phyloP scores from a whole-genome alignment of 495 filamentous ascomycete genomes.

The Podospora tetraspora region DNA sequence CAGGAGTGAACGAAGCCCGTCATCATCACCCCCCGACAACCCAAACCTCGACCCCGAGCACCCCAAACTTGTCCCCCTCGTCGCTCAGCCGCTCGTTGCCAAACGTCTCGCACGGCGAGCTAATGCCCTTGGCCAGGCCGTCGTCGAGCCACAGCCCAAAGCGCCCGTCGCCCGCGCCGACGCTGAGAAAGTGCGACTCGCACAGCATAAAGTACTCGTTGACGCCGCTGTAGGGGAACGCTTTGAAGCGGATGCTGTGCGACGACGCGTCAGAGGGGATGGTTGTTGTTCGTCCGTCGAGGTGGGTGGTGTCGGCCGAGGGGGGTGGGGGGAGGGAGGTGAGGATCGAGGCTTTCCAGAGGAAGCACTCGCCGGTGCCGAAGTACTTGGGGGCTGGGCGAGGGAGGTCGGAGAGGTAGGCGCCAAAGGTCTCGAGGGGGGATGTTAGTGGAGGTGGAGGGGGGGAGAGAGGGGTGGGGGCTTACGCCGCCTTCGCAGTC shows the following conservation, averaged over 20 bases:
- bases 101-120: constrained; percentile 77
- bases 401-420: constrained; percentile 85
- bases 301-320: constrained; percentile 63
- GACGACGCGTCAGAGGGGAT: constrained; percentile 37
- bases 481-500: constrained; percentile 69
- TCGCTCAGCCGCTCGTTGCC: constrained; percentile 95
- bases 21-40: constrained; percentile 49
- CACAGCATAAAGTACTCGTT: constrained; percentile 98
- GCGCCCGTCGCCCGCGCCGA: constrained; percentile 82
- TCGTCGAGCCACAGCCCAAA: constrained; percentile 93
- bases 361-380: constrained; percentile 95
- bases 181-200: constrained; percentile 74
- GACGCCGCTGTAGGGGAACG: constrained; percentile 89
- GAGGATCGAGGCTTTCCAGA: constrained; percentile 76
- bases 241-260: constrained; percentile 78
- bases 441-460: not conserved
- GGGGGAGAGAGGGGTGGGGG: not conserved
- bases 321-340: constrained; percentile 67
- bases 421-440: constrained; percentile 68
- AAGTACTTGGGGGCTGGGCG: constrained; percentile 79
- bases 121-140: constrained; percentile 79
- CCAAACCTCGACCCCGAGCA: constrained; percentile 91
- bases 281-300: constrained; percentile 66
- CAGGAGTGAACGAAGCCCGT: not conserved
- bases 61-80: constrained; percentile 86